Percentiles rank a stretch among this genome's conserved stretches.
Conservation (phyloP, 2,329 filamentous ascomycete species). For the Colletotrichum tamarilloi region DNA sequence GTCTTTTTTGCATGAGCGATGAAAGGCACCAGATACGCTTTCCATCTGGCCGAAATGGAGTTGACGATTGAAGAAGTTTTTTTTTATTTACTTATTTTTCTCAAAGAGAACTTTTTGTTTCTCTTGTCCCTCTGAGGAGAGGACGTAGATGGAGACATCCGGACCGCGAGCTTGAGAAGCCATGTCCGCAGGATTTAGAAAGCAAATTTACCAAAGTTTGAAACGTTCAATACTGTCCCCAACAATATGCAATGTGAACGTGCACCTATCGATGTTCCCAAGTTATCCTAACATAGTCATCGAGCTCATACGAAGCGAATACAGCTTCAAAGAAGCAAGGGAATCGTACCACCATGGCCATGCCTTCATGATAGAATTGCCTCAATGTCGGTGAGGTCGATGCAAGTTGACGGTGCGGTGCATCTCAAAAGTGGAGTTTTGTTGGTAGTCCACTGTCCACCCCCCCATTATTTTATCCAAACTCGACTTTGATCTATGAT, state of each 20-base stretch:
- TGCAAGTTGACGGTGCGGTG: not conserved
- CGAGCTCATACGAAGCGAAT: too few species aligned
- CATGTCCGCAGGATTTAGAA: slow-evolving; percentile 23
- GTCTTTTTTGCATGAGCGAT: slow-evolving; percentile 37
- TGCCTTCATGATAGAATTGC: not conserved
- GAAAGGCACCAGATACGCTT: slow-evolving; percentile 27
- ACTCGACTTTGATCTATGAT: too few species aligned
- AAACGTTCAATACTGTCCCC: not conserved
- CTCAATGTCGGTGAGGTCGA: slow-evolving; percentile 22
- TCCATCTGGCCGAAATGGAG: slow-evolving; percentile 31
- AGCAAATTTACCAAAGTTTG: slow-evolving; percentile 17
- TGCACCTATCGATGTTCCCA: too few species aligned
- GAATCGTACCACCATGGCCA: not conserved
- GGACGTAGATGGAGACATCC: not conserved
- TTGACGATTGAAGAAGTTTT: slow-evolving; percentile 30
- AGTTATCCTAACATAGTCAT: too few species aligned
- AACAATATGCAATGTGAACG: not conserved
- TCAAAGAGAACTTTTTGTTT: not conserved
- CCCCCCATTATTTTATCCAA: not conserved
- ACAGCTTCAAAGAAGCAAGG: not conserved
- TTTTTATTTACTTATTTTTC: not conserved
- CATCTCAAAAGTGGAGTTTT: not conserved
- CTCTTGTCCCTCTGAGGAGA: not conserved
- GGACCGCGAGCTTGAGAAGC: slow-evolving; percentile 31
- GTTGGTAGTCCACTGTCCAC: too few species aligned